phyloP scores from a whole-genome alignment of 495 filamentous ascomycete genomes.

The Hyaloscypha bicolor region DNA sequence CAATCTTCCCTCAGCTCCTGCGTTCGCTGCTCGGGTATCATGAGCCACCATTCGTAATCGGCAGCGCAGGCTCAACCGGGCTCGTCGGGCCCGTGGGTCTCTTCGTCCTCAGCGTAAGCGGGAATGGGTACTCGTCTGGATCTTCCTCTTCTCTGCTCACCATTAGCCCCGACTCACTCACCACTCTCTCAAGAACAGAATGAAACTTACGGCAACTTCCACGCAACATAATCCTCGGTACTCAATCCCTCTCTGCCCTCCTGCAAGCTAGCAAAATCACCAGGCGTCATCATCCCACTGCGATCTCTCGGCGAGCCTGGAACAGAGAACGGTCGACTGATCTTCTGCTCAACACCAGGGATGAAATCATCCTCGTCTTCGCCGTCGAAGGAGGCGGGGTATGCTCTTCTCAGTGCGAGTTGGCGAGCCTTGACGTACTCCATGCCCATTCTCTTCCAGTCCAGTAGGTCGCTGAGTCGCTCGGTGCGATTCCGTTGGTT shows the following conservation, averaged over 20 bases:
- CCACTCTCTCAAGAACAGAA: slow-evolving; percentile 10
- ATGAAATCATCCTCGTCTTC: slow-evolving; percentile 84
- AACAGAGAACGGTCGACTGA: slow-evolving; percentile 88
- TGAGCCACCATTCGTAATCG: slow-evolving; percentile 20
- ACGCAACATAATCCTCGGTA: slow-evolving; percentile 97
- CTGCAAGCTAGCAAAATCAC: slow-evolving; percentile 94
- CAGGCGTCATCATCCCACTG: slow-evolving; percentile 97
- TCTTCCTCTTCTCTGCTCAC: slow-evolving; percentile 85
- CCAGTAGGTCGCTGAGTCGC: slow-evolving; percentile 87
- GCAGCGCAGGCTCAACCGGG: slow-evolving; percentile 28
- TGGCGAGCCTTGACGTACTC: slow-evolving; percentile 98
- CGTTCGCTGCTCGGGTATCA: background rate
- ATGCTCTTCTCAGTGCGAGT: slow-evolving; percentile 87
- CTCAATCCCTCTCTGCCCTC: slow-evolving; percentile 90
- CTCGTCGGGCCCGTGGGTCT: slow-evolving; percentile 33
- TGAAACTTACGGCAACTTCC: slow-evolving; percentile 92
- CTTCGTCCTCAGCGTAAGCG: slow-evolving; percentile 73
- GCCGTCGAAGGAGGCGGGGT: slow-evolving; percentile 79
- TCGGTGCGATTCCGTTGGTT: slow-evolving; percentile 99
- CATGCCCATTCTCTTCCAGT: slow-evolving; percentile 99
- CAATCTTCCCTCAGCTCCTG: no score
- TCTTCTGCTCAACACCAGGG: slow-evolving; percentile 86
- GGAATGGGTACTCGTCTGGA: slow-evolving; percentile 90
- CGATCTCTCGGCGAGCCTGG: slow-evolving; percentile 90
- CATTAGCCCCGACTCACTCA: slow-evolving; percentile 26